Evolutionary conservation across 768 basidiomycete species (phyloP), one percentile per base, ranked within the genome.

Genomic region (Podaxis pistillaris): DNA sequence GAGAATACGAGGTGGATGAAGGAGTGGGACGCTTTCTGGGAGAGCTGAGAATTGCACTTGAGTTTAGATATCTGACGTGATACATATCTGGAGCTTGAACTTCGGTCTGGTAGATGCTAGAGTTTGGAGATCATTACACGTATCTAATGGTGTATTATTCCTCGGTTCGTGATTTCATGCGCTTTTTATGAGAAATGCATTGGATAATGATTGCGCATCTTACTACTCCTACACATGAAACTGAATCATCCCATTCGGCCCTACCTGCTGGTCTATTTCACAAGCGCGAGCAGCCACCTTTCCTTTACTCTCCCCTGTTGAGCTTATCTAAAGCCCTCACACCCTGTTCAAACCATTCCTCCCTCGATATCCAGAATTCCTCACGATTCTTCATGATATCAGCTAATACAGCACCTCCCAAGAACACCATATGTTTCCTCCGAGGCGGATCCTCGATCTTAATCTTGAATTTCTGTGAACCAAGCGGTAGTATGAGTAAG

Each of bases 401-500:
- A 2, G 95, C 96, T 33, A 99, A 80, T 4, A 98, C 96, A n/a
- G 94, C 96, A 52, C 97, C 97, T 26, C 97, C 97, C 7, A 98
- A 85, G 88, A 98, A 98, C 40, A 98, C 96, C 96, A 97, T 97
- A 76, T 98, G 96, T 76, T 98, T 98, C 71, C 97, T 86, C 71
- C 95, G 89, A 33, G 97, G 97, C 30, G 96, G 94, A 75, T 98
- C 97, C 75, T 99, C 96, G 69, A 98, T 98, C 51, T 89, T 87
- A 73, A 98, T 96, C 82, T 99, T 98, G 84, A 99, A 98, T 90
- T 98, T 96, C 96, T 99, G 71, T 22, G 30, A 11, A 22, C n/a
- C 38, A 52, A 28, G 33, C 53, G 19, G 30, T 15, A 49, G 56
- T 8, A 55, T 9, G 56, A 24, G 28, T 3, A 17, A 36, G 19